phyloP scores from a whole-genome alignment of 75 land plant species.

The Selaginella moellendorffii region DNA sequence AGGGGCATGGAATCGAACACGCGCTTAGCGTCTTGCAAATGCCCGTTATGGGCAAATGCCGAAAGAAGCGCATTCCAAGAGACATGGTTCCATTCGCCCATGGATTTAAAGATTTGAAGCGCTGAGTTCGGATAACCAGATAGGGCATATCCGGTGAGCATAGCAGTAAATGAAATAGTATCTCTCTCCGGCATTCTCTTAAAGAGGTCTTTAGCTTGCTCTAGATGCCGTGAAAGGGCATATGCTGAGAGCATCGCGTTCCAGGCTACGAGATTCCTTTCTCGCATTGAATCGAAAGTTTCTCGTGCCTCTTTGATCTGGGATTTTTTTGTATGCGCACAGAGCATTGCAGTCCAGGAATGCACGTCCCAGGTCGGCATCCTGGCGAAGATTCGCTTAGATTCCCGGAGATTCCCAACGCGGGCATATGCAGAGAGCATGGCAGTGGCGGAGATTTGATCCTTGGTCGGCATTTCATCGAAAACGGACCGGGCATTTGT shows the following conservation, averaged over 20 bases:
- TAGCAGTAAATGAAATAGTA: not conserved
- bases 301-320: not conserved
- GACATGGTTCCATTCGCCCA: not conserved
- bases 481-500: not conserved
- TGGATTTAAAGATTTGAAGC: not conserved
- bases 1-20: not conserved
- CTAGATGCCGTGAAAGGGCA: not conserved
- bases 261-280: not conserved
- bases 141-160: not conserved
- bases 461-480: not conserved
- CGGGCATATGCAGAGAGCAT: not conserved
- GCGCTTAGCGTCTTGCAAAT: not conserved
- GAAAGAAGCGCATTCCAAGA: not conserved
- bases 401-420: not conserved
- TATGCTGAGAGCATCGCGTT: not conserved
- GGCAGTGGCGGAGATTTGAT: not conserved
- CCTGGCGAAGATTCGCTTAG: not conserved
- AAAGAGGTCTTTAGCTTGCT: not conserved
- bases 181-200: not conserved
- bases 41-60: not conserved
- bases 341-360: not conserved
- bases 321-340: not conserved
- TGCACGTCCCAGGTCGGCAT: not conserved
- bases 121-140: not conserved
- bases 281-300: not conserved